These are phyloP conservation scores for Nannochloropsis salina DNA, from an alignment of 108 stramenopile genomes.

Conservation along the genomic window DNA sequence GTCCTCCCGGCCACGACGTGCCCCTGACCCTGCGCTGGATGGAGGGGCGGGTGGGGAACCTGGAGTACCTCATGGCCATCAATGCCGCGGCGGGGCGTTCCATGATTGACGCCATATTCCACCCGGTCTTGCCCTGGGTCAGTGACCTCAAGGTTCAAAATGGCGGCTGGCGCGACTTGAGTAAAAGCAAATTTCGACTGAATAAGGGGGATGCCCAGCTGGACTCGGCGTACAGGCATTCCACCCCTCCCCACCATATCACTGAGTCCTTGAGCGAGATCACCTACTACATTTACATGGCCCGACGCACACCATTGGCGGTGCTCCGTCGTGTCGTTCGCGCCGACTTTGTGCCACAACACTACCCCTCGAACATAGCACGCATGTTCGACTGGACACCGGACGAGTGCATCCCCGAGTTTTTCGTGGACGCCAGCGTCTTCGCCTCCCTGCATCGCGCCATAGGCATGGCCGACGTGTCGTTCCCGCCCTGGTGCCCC, in stretches of 20 bases:
- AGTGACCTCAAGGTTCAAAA: conserved; percentile 56
- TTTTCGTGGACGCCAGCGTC: conserved; percentile 55
- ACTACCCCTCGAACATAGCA: conserved; percentile 59
- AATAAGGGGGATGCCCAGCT: conserved; percentile 67
- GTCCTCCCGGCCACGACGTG: conserved; percentile 38
- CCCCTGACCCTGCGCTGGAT: conserved; percentile 51
- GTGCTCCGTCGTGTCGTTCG: conserved; percentile 57
- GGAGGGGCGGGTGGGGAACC: conserved; percentile 56
- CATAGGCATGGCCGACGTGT: conserved; percentile 53
- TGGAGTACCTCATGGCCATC: conserved; percentile 64
- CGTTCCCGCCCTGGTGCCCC: conserved; percentile 44
- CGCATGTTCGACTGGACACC: conserved; percentile 66
- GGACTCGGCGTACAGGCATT: conserved; percentile 58
- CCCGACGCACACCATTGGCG: conserved; percentile 52
- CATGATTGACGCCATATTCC: conserved; percentile 53
- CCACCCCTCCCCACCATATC: conserved; percentile 61
- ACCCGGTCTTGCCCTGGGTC: conserved; percentile 67
- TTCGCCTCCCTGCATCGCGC: conserved; percentile 53
- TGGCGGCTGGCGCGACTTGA: conserved; percentile 53
- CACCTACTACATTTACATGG: conserved; percentile 62
- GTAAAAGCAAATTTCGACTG: conserved; percentile 61
- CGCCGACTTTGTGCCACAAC: conserved; percentile 60
- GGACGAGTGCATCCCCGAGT: conserved; percentile 68
- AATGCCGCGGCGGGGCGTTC: conserved; percentile 66
- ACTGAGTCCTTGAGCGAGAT: conserved; percentile 64